phyloP scores from a whole-genome alignment of 768 basidiomycete species.

The Leucocoprinus leucothites region DNA sequence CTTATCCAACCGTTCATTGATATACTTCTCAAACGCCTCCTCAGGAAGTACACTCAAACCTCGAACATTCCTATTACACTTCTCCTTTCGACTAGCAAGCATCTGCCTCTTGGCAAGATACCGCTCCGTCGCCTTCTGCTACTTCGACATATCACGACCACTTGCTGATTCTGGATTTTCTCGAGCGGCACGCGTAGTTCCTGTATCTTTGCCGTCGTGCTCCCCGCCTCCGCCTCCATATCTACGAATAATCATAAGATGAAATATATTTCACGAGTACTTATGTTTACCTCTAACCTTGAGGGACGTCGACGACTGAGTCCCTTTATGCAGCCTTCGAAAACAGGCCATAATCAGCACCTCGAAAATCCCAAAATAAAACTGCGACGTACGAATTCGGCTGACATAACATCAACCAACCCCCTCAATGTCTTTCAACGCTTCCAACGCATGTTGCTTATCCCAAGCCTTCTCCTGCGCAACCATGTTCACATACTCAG shows the following conservation, averaged over 20 bases:
- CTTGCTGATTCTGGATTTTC: no score
- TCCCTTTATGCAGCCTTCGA: constrained; percentile 38
- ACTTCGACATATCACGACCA: no score
- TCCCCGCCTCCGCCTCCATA: constrained; percentile 72
- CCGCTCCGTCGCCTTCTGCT: no score
- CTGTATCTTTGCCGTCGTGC: no score
- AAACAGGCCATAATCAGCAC: no score
- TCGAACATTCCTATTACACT: constrained; percentile 92
- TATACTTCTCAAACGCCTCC: constrained; percentile 96
- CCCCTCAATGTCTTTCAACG: constrained; percentile 50
- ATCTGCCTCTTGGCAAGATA: no score
- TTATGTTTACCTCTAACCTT: constrained; percentile 52
- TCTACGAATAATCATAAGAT: constrained; percentile 32
- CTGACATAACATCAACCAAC: constrained; percentile 56
- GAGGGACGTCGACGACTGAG: constrained; percentile 43
- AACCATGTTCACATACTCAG: constrained; percentile 44
- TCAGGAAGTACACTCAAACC: constrained; percentile 96
- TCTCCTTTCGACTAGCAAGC: constrained; percentile 81
- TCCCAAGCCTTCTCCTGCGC: constrained; percentile 42
- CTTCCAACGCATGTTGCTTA: constrained; percentile 50
- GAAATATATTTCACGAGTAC: neutral
- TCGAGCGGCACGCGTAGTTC: no score
- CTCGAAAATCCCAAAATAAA: no score
- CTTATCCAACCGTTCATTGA: no score
- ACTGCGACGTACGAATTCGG: constrained; percentile 40